Evolutionary conservation across 192 early-diverging fungal genomes (phyloP).

Genomic region (Phycomyces nitens): DNA sequence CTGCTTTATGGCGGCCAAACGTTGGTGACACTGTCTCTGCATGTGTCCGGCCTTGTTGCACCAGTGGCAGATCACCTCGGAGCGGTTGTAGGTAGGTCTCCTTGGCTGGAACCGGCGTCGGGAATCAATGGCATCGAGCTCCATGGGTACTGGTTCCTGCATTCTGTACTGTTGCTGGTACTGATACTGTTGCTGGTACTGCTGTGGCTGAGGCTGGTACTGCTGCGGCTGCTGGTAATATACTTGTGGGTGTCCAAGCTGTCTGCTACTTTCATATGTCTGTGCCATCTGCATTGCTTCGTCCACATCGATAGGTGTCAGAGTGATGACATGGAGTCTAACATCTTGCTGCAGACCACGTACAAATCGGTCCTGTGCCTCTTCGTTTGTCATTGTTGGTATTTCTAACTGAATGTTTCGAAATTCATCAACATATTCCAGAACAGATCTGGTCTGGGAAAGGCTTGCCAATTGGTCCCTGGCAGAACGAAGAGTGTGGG

Average conservation of each 20-base stretch:
- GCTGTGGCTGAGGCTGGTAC: neutral
- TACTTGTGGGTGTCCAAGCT: neutral
- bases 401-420: too few relatives aligned
- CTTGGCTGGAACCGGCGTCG: neutral
- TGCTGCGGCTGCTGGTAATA: neutral
- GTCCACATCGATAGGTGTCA: too few relatives aligned
- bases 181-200: neutral
- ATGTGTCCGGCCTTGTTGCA: constrained; percentile 3
- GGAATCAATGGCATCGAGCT: neutral
- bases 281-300: too few relatives aligned
- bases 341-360: too few relatives aligned
- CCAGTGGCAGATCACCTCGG: neutral
- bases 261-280: neutral
- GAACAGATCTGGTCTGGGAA: neutral
- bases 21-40: neutral
- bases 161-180: too few relatives aligned
- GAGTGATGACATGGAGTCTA: too few relatives aligned
- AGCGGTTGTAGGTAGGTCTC: neutral
- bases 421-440: constrained; percentile 3
- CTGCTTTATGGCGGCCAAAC: neutral
- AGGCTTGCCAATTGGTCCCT: neutral
- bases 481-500: neutral
- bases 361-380: too few relatives aligned
- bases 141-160: neutral
- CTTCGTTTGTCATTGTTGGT: too few relatives aligned